Percentiles rank a stretch among this genome's conserved stretches.
These are phyloP conservation scores for Anthracocystis walkeri DNA, from an alignment of 1,284 basidiomycete species.

Conservation along the genomic window DNA sequence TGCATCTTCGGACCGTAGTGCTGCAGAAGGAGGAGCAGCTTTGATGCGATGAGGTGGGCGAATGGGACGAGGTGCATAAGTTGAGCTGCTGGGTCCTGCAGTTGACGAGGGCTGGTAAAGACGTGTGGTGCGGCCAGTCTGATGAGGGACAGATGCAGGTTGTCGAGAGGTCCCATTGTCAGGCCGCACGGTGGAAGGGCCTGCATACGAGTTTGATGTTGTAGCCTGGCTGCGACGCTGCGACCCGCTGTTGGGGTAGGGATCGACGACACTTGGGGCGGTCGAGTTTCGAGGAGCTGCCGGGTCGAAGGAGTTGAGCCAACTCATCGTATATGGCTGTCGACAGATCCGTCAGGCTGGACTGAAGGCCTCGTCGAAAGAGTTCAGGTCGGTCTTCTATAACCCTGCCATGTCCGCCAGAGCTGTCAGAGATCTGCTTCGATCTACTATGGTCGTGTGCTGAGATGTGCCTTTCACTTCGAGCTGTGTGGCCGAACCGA, in stretches of 20 bases:
- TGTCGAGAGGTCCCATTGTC: neutral
- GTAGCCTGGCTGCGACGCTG: neutral
- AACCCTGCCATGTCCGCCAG: neutral
- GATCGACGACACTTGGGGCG: neutral
- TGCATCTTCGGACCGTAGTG: constrained; percentile 36
- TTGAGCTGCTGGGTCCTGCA: neutral
- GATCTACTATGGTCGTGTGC: neutral
- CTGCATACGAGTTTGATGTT: neutral
- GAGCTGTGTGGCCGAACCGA: neutral
- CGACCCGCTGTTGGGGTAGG: neutral
- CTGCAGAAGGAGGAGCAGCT: constrained; percentile 35
- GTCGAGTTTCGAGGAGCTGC: constrained; percentile 23
- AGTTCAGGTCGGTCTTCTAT: neutral
- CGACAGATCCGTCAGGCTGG: neutral
- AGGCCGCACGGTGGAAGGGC: constrained; percentile 9
- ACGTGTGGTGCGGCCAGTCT: constrained; percentile 11
- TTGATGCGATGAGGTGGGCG: constrained; percentile 15
- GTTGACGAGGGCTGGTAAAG: neutral
- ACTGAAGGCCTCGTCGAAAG: neutral
- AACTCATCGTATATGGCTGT: constrained; percentile 27
- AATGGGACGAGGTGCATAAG: constrained; percentile 7
- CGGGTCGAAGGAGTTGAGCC: constrained; percentile 45
- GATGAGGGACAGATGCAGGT: constrained; percentile 1
- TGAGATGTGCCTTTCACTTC: neutral
- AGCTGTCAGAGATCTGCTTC: too few relatives aligned